phyloP scores from a whole-genome alignment of 2,329 filamentous ascomycete species.

The Colletotrichum plurivorum region DNA sequence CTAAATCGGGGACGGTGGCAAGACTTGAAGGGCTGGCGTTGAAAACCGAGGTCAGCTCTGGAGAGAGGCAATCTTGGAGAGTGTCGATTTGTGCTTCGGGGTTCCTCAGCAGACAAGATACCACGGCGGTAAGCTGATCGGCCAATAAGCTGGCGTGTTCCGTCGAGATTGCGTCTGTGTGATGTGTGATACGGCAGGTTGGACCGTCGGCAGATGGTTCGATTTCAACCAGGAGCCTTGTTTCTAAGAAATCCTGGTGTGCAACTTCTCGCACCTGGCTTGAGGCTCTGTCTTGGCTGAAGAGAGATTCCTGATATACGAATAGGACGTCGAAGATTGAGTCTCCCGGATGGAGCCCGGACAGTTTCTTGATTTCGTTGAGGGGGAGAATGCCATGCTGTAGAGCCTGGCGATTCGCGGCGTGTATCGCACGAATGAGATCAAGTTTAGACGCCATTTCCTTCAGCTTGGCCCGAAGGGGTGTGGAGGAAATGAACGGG shows the following conservation, averaged over 20 bases:
- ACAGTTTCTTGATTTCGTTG: constrained; percentile 76
- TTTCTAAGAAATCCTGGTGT: constrained; percentile 81
- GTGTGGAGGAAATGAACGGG: constrained; percentile 83
- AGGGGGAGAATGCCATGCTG: constrained; percentile 75
- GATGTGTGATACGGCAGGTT: constrained; percentile 63
- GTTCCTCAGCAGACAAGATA: constrained; percentile 45
- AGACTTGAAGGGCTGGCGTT: constrained; percentile 57
- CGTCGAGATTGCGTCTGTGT: constrained; percentile 63
- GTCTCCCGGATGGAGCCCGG: constrained; percentile 67
- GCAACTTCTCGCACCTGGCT: constrained; percentile 66
- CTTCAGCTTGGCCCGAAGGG: constrained; percentile 75
- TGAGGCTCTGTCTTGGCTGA: constrained; percentile 46
- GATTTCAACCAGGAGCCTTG: constrained; percentile 81
- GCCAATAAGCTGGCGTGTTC: constrained; percentile 70
- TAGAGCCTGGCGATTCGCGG: constrained; percentile 75
- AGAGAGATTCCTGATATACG: constrained; percentile 85
- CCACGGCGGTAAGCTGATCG: constrained; percentile 72
- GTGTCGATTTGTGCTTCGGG: constrained; percentile 9
- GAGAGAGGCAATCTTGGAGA: constrained; percentile 47
- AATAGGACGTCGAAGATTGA: constrained; percentile 83
- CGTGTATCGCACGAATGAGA: constrained; percentile 75
- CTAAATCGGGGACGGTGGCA: constrained; percentile 59
- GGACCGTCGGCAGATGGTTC: constrained; percentile 69
- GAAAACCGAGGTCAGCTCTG: constrained; percentile 61
- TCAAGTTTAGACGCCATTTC: constrained; percentile 68